These are phyloP conservation scores for Lanmaoa pseudosensibilis DNA, from an alignment of 768 basidiomycete genomes.

Conservation along the genomic window DNA sequence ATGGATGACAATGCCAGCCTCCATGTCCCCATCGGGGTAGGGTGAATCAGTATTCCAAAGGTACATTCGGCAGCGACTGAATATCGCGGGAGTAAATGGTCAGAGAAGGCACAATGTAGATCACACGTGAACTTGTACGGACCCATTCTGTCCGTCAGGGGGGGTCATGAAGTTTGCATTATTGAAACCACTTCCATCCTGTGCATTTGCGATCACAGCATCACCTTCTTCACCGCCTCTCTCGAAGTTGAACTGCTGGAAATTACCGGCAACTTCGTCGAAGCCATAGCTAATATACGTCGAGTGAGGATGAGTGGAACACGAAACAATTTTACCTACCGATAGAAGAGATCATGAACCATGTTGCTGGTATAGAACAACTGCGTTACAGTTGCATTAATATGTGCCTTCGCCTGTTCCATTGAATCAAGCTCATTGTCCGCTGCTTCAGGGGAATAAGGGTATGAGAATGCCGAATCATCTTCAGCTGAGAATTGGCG, in stretches of 20 bases:
- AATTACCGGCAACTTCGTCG: slow-evolving; percentile 89
- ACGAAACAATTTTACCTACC: slow-evolving; percentile 33
- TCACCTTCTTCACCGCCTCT: slow-evolving; percentile 86
- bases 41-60: slow-evolving; percentile 91
- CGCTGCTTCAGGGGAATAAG: slow-evolving; percentile 68
- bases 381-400: slow-evolving; percentile 85
- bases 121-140: slow-evolving; percentile 2
- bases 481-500: background rate
- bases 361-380: slow-evolving; percentile 86
- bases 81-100: background rate
- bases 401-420: slow-evolving; percentile 75
- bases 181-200: slow-evolving; percentile 92
- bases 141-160: slow-evolving; percentile 80
- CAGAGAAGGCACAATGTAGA: background rate
- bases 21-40: slow-evolving; percentile 92
- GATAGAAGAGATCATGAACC: slow-evolving; percentile 81
- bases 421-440: slow-evolving; percentile 52
- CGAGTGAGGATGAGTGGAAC: background rate
- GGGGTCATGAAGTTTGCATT: slow-evolving; percentile 92
- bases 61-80: slow-evolving; percentile 87
- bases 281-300: slow-evolving; percentile 72
- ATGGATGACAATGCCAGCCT: slow-evolving; percentile 96
- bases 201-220: slow-evolving; percentile 91
- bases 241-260: slow-evolving; percentile 97
- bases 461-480: slow-evolving; percentile 58